Conservation (phyloP, 345 rosid species). For the Sapria himalayana region DNA sequence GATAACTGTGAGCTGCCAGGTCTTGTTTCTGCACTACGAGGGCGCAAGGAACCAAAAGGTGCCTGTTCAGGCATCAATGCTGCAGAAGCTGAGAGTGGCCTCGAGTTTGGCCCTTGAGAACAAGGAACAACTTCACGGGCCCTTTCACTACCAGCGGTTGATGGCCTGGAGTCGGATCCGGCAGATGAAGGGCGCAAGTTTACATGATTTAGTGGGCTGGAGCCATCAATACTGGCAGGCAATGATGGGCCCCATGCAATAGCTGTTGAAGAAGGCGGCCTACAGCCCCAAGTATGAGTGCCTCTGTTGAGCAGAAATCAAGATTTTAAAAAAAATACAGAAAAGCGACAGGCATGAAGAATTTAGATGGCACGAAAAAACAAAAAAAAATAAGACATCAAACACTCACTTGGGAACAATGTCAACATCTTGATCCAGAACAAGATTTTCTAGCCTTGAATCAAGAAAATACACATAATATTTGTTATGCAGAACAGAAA, state of each 20-base stretch:
- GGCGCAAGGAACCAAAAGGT: slow-evolving; percentile 47
- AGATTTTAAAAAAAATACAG: slow-evolving; percentile 3
- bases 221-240: slow-evolving; percentile 50
- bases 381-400: slow-evolving; percentile 1
- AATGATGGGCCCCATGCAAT: slow-evolving; percentile 91
- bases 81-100: slow-evolving; percentile 97
- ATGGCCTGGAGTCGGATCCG: slow-evolving; percentile 82
- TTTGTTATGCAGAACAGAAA: too few species aligned
- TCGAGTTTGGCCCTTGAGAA: slow-evolving; percentile 63
- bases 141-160: slow-evolving; percentile 79
- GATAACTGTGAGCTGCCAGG: slow-evolving; percentile 96
- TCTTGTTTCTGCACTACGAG: slow-evolving; percentile 95
- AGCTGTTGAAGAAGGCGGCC: slow-evolving; percentile 42
- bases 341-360: neutral
- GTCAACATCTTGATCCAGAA: slow-evolving; percentile 88
- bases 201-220: slow-evolving; percentile 57
- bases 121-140: slow-evolving; percentile 32
- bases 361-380: neutral
- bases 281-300: slow-evolving; percentile 83
- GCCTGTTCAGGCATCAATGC: slow-evolving; percentile 51
- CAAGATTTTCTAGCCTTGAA: slow-evolving; percentile 91
- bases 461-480: too few species aligned
- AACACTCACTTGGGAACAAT: slow-evolving; percentile 92
- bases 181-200: slow-evolving; percentile 92
- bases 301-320: slow-evolving; percentile 32